Base-by-base conservation (phyloP, 2,329 filamentous ascomycete species). In the Aspergillus sp. region DNA sequence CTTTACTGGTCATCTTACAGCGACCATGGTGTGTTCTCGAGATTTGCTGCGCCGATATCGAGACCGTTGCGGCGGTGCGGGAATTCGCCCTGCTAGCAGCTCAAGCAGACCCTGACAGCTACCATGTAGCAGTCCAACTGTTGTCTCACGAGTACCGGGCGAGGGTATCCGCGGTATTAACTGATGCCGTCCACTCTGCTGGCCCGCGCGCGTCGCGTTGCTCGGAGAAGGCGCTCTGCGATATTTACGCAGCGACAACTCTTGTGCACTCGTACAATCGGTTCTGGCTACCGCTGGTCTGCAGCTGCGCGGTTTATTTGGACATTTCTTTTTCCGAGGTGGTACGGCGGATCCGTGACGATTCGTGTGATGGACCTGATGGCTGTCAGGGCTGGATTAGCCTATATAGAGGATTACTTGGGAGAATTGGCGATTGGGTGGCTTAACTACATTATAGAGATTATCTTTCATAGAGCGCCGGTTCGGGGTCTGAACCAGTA, bases 11-110 rank as follows among this genome's bases (percentile, higher is more conserved):
- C 14, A 41, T 65, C 25, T 47, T 63, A n/a, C 63, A 62, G 35
- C 63, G 59, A 12, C 63, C 63, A 3, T 65, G 63, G 63, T 65
- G 63, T 52, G 58, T 65, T 6, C 58, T 65, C 3, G 63, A 65
- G 51, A 41, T 63, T 3, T 64, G 62, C 35, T 65, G 63, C 50
- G 47, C 57, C 40, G 56, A 61, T 15, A 49, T 52, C 6, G 6
- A 53, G 31, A 62, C 57, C 1, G 45, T 65, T 15, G 49, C 44
- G 1, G 48, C 57, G 8, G 49, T 59, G n/a, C 27, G 46, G 9
- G 27, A 33, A 8, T 58, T 65, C 43, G 58, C 56, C 2, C 33
- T 3, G 6, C 6, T 56, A 7, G 61, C 63, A 5, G 19, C 54
- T 9, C 37, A 53, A 17, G 21, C 56, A 8, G 56, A 63, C 41